Conservation (phyloP, 2,329 filamentous ascomycete genomes). For the Lachnellula arida region DNA sequence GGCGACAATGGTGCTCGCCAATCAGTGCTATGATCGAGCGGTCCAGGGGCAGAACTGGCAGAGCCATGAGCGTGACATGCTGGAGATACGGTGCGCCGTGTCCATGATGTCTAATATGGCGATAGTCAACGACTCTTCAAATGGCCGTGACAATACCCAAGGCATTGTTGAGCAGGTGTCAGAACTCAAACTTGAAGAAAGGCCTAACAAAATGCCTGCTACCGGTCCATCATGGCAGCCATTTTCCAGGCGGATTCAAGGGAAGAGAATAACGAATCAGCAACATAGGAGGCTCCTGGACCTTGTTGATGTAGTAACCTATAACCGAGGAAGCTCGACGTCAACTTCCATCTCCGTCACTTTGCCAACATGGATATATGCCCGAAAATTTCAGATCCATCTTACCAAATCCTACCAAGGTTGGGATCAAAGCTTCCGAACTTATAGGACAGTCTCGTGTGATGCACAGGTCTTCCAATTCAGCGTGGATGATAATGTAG, state of each 20-base stretch:
- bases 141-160: not conserved
- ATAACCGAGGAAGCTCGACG: not conserved
- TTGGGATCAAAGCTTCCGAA: slow-evolving; percentile 10
- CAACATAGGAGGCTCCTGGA: not conserved
- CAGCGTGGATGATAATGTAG: slow-evolving; percentile 3
- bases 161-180: not conserved
- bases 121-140: not conserved
- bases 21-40: slow-evolving; percentile 6
- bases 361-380: slow-evolving; percentile 6
- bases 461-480: slow-evolving; percentile 5
- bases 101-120: not conserved
- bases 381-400: slow-evolving; percentile 4
- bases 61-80: slow-evolving; percentile 3
- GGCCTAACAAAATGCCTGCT: not conserved
- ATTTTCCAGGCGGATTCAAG: not conserved
- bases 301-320: not conserved
- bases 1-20: slow-evolving; percentile 5
- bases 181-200: not conserved
- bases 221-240: not conserved
- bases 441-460: slow-evolving; percentile 2
- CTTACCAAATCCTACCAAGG: slow-evolving; percentile 7
- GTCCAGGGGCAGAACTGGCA: slow-evolving; percentile 8
- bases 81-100: not conserved
- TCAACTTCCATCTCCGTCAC: not conserved
- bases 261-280: not conserved